Conservation (phyloP, 345 rosid genomes). For the Ailanthus altissimus region DNA sequence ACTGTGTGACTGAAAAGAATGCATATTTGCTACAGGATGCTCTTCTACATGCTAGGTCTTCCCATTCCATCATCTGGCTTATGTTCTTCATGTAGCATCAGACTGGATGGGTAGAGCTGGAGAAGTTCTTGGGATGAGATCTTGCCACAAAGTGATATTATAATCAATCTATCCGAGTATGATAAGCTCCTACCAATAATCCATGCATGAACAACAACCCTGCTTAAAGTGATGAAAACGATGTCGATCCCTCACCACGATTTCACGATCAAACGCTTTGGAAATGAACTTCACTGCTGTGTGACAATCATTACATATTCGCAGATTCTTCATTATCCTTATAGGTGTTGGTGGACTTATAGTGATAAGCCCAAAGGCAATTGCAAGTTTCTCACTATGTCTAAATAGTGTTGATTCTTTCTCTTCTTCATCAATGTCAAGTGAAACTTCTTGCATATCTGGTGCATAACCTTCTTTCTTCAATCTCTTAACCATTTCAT, state of each 20-base stretch:
- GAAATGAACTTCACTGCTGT: constrained; percentile 43
- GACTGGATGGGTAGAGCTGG: too few species aligned
- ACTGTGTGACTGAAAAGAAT: neutral
- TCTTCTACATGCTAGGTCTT: too few species aligned
- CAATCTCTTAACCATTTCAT: constrained; percentile 42
- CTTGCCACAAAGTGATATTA: too few species aligned
- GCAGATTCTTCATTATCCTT: constrained; percentile 50
- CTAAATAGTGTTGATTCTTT: constrained; percentile 49
- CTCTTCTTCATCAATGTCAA: constrained; percentile 58
- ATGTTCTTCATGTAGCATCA: too few species aligned
- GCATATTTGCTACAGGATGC: too few species aligned
- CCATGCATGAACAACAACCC: constrained; percentile 49
- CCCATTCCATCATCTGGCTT: too few species aligned
- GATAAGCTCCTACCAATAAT: constrained; percentile 41
- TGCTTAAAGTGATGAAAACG: constrained; percentile 52
- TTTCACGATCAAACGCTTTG: constrained; percentile 44
- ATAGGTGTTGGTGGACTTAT: constrained; percentile 42
- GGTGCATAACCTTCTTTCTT: constrained; percentile 52
- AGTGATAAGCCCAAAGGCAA: constrained; percentile 50
- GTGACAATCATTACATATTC: constrained; percentile 53
- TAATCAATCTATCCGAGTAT: neutral
- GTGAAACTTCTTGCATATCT: constrained; percentile 42
- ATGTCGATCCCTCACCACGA: constrained; percentile 50
- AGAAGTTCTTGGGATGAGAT: neutral
- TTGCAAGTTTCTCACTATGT: constrained; percentile 59